phyloP scores from a whole-genome alignment of 2,329 filamentous ascomycete species.

The Microsporum audouinii region DNA sequence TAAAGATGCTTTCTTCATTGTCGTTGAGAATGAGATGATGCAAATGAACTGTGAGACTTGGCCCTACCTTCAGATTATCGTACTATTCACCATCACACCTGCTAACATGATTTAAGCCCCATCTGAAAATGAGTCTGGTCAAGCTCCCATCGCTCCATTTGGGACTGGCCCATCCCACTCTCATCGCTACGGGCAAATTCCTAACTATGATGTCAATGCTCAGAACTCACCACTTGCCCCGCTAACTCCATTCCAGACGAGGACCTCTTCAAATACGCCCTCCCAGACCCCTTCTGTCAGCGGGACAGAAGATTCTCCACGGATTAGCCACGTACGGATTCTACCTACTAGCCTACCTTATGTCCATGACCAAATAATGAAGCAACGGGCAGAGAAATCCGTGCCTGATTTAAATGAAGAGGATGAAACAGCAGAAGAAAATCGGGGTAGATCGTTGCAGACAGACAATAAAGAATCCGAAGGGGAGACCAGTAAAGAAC shows the following conservation, averaged over 20 bases:
- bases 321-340: constrained; percentile 79
- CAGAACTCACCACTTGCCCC: constrained; percentile 8
- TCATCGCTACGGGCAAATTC: neutral
- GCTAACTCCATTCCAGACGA: constrained; percentile 2
- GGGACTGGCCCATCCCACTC: neutral
- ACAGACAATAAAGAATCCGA: constrained; percentile 3
- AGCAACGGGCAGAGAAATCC: constrained; percentile 35
- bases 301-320: constrained; percentile 25
- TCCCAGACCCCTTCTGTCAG: constrained; percentile 7
- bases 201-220: neutral
- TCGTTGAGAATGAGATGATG: constrained; percentile 96
- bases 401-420: neutral
- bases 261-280: neutral
- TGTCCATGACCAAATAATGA: constrained; percentile 85
- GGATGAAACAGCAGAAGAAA: neutral
- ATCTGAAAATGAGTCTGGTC: constrained; percentile 18
- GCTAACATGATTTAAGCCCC: constrained; percentile 7
- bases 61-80: neutral
- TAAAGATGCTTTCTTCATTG: constrained; percentile 97
- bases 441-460: neutral
- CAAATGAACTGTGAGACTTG: constrained; percentile 71
- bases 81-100: neutral
- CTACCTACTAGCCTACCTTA: constrained; percentile 81
- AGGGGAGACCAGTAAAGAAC: constrained; percentile 14
- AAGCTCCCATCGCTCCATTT: constrained; percentile 20